Evolutionary conservation across 73 alveolate genomes (phyloP).

Genomic region (Vitrella brassicaformis): DNA sequence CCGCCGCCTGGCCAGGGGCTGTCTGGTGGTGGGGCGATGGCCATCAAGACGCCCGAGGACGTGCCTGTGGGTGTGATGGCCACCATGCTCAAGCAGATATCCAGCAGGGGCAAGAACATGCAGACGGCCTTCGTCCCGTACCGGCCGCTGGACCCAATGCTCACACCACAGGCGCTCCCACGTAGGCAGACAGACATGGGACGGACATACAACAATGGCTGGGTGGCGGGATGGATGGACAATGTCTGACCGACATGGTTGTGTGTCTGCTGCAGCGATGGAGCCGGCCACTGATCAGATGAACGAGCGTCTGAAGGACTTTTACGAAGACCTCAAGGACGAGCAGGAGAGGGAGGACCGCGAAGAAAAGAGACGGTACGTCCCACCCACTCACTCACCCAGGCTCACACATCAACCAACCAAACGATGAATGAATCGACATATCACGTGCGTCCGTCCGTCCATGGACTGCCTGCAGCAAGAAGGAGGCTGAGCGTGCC

Average conservation of each 20-base stretch:
- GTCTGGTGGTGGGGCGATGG: conserved; percentile 3
- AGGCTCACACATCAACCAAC: not conserved
- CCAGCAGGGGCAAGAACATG: conserved; percentile 22
- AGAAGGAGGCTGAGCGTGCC: not conserved
- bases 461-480: not conserved
- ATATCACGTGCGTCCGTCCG: too few relatives aligned
- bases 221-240: too few relatives aligned
- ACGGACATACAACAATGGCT: too few relatives aligned
- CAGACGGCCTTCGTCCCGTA: conserved; percentile 37
- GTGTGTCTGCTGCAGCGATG: not conserved
- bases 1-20: not conserved
- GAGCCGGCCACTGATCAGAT: not conserved
- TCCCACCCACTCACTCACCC: not conserved
- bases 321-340: not conserved
- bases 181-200: too few relatives aligned
- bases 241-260: too few relatives aligned
- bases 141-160: conserved; percentile 26
- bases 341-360: not conserved
- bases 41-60: conserved; percentile 15
- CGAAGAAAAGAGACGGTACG: not conserved
- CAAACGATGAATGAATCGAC: not conserved
- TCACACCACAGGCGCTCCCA: conserved; percentile 26
- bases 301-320: not conserved
- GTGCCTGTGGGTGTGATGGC: conserved; percentile 41
- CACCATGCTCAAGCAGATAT: conserved; percentile 21